A percentile compares a stretch with the other conserved stretches of the same genome.
Conservation (phyloP, 2,329 filamentous ascomycete genomes). For the Aureobasidium pullulans region DNA sequence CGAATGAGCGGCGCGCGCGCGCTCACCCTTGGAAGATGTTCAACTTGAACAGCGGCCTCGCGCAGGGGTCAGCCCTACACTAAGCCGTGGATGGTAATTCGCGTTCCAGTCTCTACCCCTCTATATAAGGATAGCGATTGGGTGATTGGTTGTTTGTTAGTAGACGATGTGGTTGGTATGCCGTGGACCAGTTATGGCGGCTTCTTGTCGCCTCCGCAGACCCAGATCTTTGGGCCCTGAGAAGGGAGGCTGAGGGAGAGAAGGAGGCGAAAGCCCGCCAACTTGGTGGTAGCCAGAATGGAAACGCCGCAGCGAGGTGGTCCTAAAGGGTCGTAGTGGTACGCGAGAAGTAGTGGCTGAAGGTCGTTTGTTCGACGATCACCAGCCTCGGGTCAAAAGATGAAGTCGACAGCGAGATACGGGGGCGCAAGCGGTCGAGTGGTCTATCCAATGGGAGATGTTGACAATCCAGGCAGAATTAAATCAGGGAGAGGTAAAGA, state of each 20-base stretch:
- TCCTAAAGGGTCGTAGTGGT: neutral
- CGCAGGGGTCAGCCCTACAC: constrained; percentile 41
- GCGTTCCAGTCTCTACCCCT: constrained; percentile 5
- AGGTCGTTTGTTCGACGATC: constrained; percentile 8
- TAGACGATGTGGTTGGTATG: constrained; percentile 18
- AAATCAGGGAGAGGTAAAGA: neutral
- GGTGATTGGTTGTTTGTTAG: constrained; percentile 23
- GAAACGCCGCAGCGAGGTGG: constrained; percentile 26
- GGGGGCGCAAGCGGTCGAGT: neutral
- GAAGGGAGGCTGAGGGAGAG: constrained; percentile 78
- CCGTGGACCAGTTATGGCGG: constrained; percentile 73
- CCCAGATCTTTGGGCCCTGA: constrained; percentile 85
- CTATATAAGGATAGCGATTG: constrained; percentile 15
- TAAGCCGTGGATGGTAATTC: constrained; percentile 25
- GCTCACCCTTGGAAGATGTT: constrained; percentile 44
- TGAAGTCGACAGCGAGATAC: neutral
- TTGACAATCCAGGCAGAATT: neutral
- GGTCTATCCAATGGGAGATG: neutral
- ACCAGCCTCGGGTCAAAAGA: neutral
- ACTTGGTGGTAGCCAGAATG: constrained; percentile 65
- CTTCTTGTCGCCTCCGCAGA: constrained; percentile 92
- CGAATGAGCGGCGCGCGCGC: constrained; percentile 47
- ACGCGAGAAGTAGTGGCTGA: neutral
- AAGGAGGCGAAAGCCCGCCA: constrained; percentile 74
- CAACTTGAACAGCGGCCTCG: constrained; percentile 44